Conservation (phyloP, 805 yeast genomes). For the Cyberlindnera mississippiensis region DNA sequence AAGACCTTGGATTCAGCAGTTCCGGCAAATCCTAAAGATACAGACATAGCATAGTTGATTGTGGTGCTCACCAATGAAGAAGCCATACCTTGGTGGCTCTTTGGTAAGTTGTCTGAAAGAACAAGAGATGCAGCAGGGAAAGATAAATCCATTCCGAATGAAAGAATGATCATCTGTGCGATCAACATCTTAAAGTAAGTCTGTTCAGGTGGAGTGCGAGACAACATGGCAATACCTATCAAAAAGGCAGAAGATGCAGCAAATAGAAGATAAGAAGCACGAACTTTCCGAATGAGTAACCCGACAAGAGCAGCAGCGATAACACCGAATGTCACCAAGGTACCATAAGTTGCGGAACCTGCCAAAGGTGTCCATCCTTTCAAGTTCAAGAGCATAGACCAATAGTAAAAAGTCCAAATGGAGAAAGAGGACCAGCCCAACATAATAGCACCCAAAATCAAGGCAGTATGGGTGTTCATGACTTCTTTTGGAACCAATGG, state of each 20-base stretch:
- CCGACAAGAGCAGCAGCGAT: conserved; percentile 53
- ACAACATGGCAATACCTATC: conserved; percentile 49
- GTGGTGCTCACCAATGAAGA: conserved; percentile 69
- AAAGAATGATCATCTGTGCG: conserved; percentile 50
- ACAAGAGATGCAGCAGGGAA: conserved; percentile 72
- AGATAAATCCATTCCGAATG: conserved; percentile 76
- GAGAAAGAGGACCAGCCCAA: conserved; percentile 82
- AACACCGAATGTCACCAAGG: conserved; percentile 49
- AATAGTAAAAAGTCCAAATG: conserved; percentile 63
- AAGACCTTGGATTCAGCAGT: conserved; percentile 48
- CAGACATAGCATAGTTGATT: conserved; percentile 65
- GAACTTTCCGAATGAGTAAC: conserved; percentile 39
- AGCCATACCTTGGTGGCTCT: conserved; percentile 70
- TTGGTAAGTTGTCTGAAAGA: conserved; percentile 55
- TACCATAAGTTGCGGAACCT: conserved; percentile 41
- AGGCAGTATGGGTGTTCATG: conserved; percentile 40
- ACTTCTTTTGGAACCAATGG: conserved; percentile 54
- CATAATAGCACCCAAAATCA: conserved; percentile 47
- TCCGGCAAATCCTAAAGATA: conserved; percentile 70
- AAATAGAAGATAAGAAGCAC: conserved; percentile 48
- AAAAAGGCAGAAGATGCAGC: conserved; percentile 51
- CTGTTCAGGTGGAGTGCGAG: conserved; percentile 55
- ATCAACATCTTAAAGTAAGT: conserved; percentile 55
- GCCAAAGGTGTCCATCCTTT: conserved; percentile 45
- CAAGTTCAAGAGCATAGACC: conserved; percentile 46